These are phyloP conservation scores for Escovopsis sp. DNA, from an alignment of 2,329 filamentous ascomycete species.

Conservation along the genomic window DNA sequence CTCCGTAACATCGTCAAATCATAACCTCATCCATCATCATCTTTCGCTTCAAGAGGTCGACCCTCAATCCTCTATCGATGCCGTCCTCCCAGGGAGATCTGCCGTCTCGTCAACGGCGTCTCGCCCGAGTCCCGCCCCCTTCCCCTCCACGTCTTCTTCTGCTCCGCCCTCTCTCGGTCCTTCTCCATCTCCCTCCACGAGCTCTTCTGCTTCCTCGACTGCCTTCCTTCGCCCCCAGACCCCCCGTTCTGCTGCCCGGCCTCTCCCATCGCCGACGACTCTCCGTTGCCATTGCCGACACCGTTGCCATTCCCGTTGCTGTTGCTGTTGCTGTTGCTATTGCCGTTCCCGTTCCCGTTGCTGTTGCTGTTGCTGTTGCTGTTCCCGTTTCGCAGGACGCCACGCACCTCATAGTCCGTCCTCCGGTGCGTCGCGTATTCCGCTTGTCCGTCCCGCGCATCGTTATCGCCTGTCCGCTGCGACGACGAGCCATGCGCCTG, in stretches of 20 bases:
- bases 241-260: no score
- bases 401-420: neutral
- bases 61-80: neutral
- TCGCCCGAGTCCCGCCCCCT: neutral
- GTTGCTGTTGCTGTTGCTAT: no score
- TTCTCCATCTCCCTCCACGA: neutral
- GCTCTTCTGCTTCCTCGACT: neutral
- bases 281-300: no score
- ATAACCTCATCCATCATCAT: no score
- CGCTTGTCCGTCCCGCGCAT: neutral
- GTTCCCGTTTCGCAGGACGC: neutral
- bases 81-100: neutral
- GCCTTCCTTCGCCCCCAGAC: neutral
- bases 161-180: neutral
- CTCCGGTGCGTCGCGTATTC: neutral
- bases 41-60: no score
- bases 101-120: neutral
- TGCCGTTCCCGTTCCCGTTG: no score
- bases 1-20: no score
- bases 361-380: no score
- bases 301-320: no score
- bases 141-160: neutral
- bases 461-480: neutral
- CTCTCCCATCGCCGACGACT: neutral
- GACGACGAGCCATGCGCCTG: neutral